Evolutionary conservation across 1,284 basidiomycete genomes (phyloP).

Genomic region (Cryptococcus maquisensis): DNA sequence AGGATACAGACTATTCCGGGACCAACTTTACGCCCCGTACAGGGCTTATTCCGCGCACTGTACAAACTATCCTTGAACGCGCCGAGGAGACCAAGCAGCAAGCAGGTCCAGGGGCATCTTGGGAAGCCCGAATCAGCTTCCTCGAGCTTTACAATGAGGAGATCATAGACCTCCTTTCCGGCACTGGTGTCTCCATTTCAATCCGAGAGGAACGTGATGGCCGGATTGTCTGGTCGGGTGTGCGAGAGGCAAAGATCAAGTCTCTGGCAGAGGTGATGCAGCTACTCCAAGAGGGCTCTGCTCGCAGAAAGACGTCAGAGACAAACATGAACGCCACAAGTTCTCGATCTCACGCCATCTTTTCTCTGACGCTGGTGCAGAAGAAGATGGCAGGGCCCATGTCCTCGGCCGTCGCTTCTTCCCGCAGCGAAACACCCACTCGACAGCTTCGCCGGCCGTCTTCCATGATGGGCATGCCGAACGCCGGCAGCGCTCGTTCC

Average conservation of each 20-base stretch:
- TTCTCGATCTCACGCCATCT: slow-evolving; percentile 97
- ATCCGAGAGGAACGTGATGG: slow-evolving; percentile 96
- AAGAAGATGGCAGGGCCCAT: slow-evolving; percentile 26
- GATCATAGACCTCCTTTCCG: slow-evolving; percentile 78
- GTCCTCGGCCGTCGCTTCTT: slow-evolving; percentile 1
- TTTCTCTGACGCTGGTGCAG: slow-evolving; percentile 89
- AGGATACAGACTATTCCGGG: slow-evolving; percentile 76
- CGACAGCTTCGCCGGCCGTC: slow-evolving; percentile 24
- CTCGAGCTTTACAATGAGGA: slow-evolving; percentile 99
- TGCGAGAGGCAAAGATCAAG: slow-evolving; percentile 82
- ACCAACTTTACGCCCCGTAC: slow-evolving; percentile 50
- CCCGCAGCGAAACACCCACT: slow-evolving; percentile 22
- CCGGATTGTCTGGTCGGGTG: slow-evolving; percentile 92
- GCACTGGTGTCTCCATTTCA: slow-evolving; percentile 74
- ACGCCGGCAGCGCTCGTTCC: slow-evolving; percentile 7
- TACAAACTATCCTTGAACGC: slow-evolving; percentile 80
- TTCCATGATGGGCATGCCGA: slow-evolving; percentile 27
- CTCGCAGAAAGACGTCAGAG: slow-evolving; percentile 88
- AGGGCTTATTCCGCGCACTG: slow-evolving; percentile 92
- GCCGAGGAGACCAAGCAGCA: slow-evolving; percentile 72
- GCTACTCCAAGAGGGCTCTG: slow-evolving; percentile 80
- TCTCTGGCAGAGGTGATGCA: slow-evolving; percentile 85
- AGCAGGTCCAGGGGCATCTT: slow-evolving; percentile 63
- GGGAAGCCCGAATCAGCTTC: slow-evolving; percentile 60
- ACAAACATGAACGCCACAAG: slow-evolving; percentile 99